Base-by-base conservation (phyloP, 228 moss, liverwort and hornwort genomes). In the Sphagnum magellanicum region DNA sequence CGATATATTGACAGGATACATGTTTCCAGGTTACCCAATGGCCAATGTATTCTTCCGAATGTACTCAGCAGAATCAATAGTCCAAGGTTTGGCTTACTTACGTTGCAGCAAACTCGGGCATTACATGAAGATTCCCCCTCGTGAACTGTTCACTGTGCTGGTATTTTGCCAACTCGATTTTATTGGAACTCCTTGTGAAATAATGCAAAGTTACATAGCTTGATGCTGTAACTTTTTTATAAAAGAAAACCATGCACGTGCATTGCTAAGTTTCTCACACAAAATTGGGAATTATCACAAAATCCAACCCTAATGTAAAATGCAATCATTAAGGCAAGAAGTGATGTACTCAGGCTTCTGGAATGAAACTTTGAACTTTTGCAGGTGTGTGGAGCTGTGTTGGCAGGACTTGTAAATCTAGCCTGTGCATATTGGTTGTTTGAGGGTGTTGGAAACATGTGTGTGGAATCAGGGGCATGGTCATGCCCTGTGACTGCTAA, bases 41-140 rank as follows among this genome's bases (percentile, higher is more conserved):
- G 91, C 84, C 67, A 71, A 87, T 15, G 70, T 74, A 74, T 76
- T 72, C 14, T 89, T 91, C 50, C 84, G 91, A 65, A 79, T 87
- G 62, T 91, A 91, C 73, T 82, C 87, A 1, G 68, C 89, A 8
- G 89, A 84, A 62, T 79, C 86, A 58, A 79, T 89, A 13, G 81
- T 83, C 66, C 91, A 87, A 71, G 81, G 88, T 8, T 81, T 91
- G 49, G 84, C 79, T 48, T 89, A 87, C 63, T 71, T 89, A 8
- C 87, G 89, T 10, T 87, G 84, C 70, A 87, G 88, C 69, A 91
- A 91, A 67, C 77, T 91, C 53, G 88, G 82, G 59, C 90, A 88
- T 57, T 90, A 90, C 62, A 92, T 92, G 92, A 90, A 92, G 71
- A 84, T 90, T 63, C 84, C 92, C 51, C 90, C 90, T 0, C 79